Evolutionary conservation across 2,329 filamentous ascomycete genomes (phyloP).

Genomic region (Pseudogymnoascus sp.): DNA sequence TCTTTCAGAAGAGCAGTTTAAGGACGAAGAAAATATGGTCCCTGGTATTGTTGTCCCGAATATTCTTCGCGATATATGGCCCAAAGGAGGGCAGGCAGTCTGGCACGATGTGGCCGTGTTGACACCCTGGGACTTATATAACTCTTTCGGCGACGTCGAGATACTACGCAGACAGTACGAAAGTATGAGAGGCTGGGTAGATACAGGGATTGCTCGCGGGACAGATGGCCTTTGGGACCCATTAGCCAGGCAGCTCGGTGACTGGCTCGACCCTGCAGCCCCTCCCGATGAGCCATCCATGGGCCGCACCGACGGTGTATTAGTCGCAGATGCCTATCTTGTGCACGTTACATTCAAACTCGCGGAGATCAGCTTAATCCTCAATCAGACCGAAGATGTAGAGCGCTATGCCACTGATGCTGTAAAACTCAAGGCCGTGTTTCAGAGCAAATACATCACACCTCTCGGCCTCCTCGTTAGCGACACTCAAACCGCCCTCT

Average conservation of each 20-base stretch:
- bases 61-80: conserved; percentile 15
- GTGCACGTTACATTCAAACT: conserved; percentile 35
- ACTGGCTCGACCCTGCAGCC: conserved; percentile 42
- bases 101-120: conserved; percentile 39
- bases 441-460: conserved; percentile 25
- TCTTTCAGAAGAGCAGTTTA: conserved; percentile 15
- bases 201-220: conserved; percentile 30
- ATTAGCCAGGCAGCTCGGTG: conserved; percentile 33
- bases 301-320: conserved; percentile 33
- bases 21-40: conserved; percentile 7
- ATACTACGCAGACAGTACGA: conserved; percentile 33
- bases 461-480: conserved; percentile 19
- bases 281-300: conserved; percentile 33
- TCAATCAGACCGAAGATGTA: conserved; percentile 27
- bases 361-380: conserved; percentile 27
- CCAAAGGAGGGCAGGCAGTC: conserved; percentile 20
- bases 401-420: conserved; percentile 20
- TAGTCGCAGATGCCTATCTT: conserved; percentile 41
- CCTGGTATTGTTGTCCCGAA: conserved; percentile 19
- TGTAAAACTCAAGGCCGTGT: conserved; percentile 18
- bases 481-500: conserved; percentile 25
- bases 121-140: conserved; percentile 35
- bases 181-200: conserved; percentile 35
- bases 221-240: conserved; percentile 34
- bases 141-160: conserved; percentile 30